Percentiles rank a stretch among this genome's conserved stretches.
phyloP scores from a whole-genome alignment of 192 early-diverging fungal genomes.

The Diversispora epigaea region DNA sequence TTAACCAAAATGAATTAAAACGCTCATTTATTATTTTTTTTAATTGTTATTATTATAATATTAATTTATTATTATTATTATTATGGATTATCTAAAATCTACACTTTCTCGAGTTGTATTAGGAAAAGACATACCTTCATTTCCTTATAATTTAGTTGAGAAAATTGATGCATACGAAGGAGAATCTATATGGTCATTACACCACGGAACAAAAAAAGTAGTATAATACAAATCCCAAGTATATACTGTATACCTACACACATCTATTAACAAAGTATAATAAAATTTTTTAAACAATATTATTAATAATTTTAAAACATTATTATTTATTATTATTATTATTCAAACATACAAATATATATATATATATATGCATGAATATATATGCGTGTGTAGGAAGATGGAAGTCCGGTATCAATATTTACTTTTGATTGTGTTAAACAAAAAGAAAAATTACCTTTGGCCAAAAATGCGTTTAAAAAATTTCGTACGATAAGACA shows the following conservation, averaged over 20 bases:
- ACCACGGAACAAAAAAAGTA: conserved; percentile 68
- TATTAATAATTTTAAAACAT: background rate
- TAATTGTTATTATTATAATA: too few species aligned
- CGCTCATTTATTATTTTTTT: too few species aligned
- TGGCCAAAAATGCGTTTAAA: conserved; percentile 88
- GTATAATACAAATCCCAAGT: background rate
- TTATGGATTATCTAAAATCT: conserved; percentile 41
- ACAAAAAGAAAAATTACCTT: conserved; percentile 65
- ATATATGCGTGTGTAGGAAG: conserved; percentile 48
- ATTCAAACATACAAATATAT: background rate
- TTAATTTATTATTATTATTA: background rate
- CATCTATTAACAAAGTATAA: too few species aligned
- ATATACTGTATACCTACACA: too few species aligned
- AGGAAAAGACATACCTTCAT: conserved; percentile 60
- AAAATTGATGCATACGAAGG: conserved; percentile 58
- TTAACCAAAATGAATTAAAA: too few species aligned
- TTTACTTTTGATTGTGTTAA: conserved; percentile 79
- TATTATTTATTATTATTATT: background rate
- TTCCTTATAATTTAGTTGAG: conserved; percentile 69
- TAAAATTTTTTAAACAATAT: background rate
- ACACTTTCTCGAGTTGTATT: conserved; percentile 49
- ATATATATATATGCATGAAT: background rate
- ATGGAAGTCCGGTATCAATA: conserved; percentile 67
- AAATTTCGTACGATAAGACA: conserved; percentile 86
- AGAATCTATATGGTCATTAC: conserved; percentile 63